These are phyloP conservation scores for Aspergillus candidus DNA, from an alignment of 2,329 filamentous ascomycete species.

Conservation along the genomic window DNA sequence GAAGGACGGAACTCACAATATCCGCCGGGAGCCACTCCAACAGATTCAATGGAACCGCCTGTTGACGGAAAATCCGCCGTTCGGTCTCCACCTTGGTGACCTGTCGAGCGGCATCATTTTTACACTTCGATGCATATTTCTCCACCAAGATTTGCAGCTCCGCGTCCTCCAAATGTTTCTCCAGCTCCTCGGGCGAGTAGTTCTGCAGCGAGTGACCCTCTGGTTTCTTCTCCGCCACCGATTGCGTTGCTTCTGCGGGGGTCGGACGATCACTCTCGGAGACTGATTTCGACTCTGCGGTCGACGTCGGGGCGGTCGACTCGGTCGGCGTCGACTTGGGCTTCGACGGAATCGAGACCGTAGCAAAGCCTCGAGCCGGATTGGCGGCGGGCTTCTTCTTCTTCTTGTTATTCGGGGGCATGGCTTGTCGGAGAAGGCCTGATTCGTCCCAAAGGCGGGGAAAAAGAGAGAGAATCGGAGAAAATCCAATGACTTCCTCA, in stretches of 20 bases:
- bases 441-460: not conserved
- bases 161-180: slow-evolving; percentile 81
- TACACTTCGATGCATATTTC: slow-evolving; percentile 70
- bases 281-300: slow-evolving; percentile 23
- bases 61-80: slow-evolving; percentile 69
- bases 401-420: slow-evolving; percentile 71
- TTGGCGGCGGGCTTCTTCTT: slow-evolving; percentile 88
- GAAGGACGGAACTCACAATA: slow-evolving; percentile 69
- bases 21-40: slow-evolving; percentile 76
- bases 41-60: slow-evolving; percentile 67
- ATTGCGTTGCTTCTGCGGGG: slow-evolving; percentile 14
- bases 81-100: slow-evolving; percentile 76
- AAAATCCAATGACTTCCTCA: not conserved
- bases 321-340: slow-evolving; percentile 47
- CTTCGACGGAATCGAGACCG: slow-evolving; percentile 84
- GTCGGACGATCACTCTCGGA: slow-evolving; percentile 28
- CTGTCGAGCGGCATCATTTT: slow-evolving; percentile 72
- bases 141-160: slow-evolving; percentile 84
- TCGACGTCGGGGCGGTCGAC: slow-evolving; percentile 23
- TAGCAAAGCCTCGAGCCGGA: slow-evolving; percentile 86
- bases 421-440: slow-evolving; percentile 28
- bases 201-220: slow-evolving; percentile 40
- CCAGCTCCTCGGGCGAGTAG: slow-evolving; percentile 80
- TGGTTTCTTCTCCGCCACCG: slow-evolving; percentile 11
- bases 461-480: no score